These are phyloP conservation scores for Hypoxylon sp. DNA, from an alignment of 2,329 filamentous ascomycete species.

Conservation along the genomic window DNA sequence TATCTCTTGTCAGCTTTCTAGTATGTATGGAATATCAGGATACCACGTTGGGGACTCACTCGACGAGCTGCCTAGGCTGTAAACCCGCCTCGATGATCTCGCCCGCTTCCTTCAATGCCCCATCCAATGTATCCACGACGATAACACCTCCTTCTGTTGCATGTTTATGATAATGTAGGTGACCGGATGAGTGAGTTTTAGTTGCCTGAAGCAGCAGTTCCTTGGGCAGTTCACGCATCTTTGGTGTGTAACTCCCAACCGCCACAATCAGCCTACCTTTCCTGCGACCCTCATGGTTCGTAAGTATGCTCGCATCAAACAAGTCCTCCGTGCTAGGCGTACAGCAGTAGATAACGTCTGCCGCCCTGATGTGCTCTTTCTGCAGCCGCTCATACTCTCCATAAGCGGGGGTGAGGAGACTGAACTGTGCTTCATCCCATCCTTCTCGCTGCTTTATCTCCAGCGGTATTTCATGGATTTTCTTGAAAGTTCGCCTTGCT, in stretches of 20 bases:
- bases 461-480: constrained; percentile 61
- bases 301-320: constrained; percentile 81
- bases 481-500: constrained; percentile 66
- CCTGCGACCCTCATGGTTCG: constrained; percentile 76
- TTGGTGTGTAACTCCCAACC: constrained; percentile 76
- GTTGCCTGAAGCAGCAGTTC: constrained; percentile 78
- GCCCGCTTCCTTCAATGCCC: constrained; percentile 85
- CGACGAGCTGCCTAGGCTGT: constrained; percentile 81
- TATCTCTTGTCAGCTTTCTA: constrained; percentile 47
- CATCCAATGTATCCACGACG: constrained; percentile 82
- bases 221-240: constrained; percentile 88
- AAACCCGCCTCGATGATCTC: constrained; percentile 87
- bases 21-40: background rate
- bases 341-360: constrained; percentile 90
- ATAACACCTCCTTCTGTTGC: constrained; percentile 75
- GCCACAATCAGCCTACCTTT: constrained; percentile 81
- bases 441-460: constrained; percentile 70
- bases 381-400: constrained; percentile 76
- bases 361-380: constrained; percentile 77
- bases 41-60: constrained; percentile 64
- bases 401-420: constrained; percentile 77
- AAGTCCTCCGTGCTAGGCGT: constrained; percentile 82
- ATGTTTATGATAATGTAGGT: constrained; percentile 76
- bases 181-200: constrained; percentile 60
- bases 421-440: constrained; percentile 77